A percentile compares a stretch with the other conserved stretches of the same genome.
These are phyloP conservation scores for Penicillium sp. DNA, from an alignment of 2,329 filamentous ascomycete genomes.

Conservation along the genomic window DNA sequence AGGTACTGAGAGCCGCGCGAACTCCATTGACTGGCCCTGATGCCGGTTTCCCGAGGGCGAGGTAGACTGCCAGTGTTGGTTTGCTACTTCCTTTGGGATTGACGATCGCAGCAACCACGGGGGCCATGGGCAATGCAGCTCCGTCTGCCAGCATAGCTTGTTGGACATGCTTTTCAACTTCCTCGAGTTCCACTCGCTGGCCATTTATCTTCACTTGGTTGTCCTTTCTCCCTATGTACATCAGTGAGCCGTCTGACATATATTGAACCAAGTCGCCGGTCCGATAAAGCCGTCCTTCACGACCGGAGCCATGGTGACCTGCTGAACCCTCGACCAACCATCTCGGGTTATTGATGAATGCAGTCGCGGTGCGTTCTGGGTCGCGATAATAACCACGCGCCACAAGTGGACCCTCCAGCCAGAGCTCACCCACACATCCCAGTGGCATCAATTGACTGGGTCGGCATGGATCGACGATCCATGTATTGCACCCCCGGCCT, in stretches of 20 bases:
- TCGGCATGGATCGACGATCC: background rate
- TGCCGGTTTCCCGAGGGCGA: background rate
- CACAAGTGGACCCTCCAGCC: background rate
- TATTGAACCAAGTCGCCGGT: background rate
- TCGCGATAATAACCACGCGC: background rate
- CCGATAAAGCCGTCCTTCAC: background rate
- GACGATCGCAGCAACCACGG: background rate
- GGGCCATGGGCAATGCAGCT: background rate
- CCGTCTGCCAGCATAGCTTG: background rate
- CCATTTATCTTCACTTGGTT: background rate
- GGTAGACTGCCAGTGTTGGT: background rate
- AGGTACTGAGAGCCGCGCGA: background rate
- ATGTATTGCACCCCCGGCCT: background rate
- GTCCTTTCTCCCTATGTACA: background rate
- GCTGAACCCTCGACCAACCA: background rate
- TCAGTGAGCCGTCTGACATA: background rate
- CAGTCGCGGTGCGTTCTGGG: background rate
- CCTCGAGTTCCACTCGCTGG: background rate
- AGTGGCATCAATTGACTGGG: background rate
- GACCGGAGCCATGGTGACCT: background rate
- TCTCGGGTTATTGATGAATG: background rate
- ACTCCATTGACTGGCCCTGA: background rate
- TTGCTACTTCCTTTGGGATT: background rate
- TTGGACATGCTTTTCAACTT: background rate
- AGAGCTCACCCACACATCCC: background rate